Evolutionary conservation across 768 basidiomycete genomes (phyloP), one percentile per base, ranked within the genome.

Genomic region (Leucocoprinus sp.): DNA sequence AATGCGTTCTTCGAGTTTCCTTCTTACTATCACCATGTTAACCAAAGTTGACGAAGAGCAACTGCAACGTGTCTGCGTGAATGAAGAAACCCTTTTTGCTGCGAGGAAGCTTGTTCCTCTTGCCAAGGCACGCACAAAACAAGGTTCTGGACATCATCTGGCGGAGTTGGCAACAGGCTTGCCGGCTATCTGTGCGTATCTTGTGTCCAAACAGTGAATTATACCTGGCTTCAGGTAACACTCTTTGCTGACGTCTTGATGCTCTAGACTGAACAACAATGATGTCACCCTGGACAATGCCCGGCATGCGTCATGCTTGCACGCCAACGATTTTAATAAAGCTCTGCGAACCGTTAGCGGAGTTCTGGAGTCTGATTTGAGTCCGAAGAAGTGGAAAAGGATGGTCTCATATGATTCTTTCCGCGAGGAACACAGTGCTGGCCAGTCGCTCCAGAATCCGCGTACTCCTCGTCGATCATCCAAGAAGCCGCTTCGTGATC

Each of bases 401-500:
- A 33, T n/a, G n/a, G n/a, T n/a, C n/a, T n/a, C n/a, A n/a, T n/a
- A n/a, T n/a, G n/a, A n/a, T n/a, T n/a, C n/a, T n/a, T n/a, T n/a
- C n/a, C n/a, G n/a, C n/a, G 28, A 29, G 28, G 28, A 29, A 29
- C 14, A n/a, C n/a, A n/a, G n/a, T n/a, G n/a, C n/a, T n/a, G n/a
- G n/a, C n/a, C n/a, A n/a, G n/a, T n/a, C n/a, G n/a, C n/a, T n/a
- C n/a, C n/a, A n/a, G n/a, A n/a, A n/a, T n/a, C 21, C 52, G 3
- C 43, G 38, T 11, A 43, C 49, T 15, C 43, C 37, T 19, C 37
- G 43, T 18, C 41, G 43, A 29, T 50, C 49, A 15, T 50, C 49
- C 8, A 37, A 31, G 2, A 53, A 53, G 35, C 42, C 49, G 3
- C 28, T 50, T 7, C 49, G 52, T 17, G 49, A 53, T 21, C 46